A percentile compares a stretch with the other conserved stretches of the same genome.
These are phyloP conservation scores for Suhomyces tanzawaensis DNA, from an alignment of 805 yeast species.

Conservation along the genomic window DNA sequence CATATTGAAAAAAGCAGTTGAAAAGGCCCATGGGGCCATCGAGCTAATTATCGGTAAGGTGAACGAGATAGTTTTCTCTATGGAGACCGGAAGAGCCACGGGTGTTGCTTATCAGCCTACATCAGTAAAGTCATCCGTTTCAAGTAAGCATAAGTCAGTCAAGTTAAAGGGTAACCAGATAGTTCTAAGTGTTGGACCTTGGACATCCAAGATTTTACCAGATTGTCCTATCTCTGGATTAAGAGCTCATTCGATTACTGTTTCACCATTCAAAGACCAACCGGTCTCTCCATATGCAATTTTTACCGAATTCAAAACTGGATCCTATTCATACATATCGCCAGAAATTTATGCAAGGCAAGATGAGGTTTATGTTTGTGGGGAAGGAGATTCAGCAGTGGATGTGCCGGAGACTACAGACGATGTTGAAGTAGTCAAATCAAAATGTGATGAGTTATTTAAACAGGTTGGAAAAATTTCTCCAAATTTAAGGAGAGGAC, in stretches of 20 bases:
- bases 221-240: slow-evolving; percentile 93
- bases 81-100: slow-evolving; percentile 61
- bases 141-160: slow-evolving; percentile 30
- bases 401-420: slow-evolving; percentile 93
- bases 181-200: slow-evolving; percentile 90
- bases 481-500: slow-evolving; percentile 67
- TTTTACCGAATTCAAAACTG: slow-evolving; percentile 84
- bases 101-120: slow-evolving; percentile 68
- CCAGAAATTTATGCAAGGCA: slow-evolving; percentile 95
- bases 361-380: slow-evolving; percentile 95
- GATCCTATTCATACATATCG: slow-evolving; percentile 65
- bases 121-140: slow-evolving; percentile 21
- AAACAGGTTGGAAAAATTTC: slow-evolving; percentile 76
- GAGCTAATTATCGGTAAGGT: slow-evolving; percentile 85
- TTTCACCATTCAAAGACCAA: slow-evolving; percentile 70
- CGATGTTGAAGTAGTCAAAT: slow-evolving; percentile 83
- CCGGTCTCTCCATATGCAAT: slow-evolving; percentile 89
- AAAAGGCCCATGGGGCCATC: slow-evolving; percentile 65
- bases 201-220: slow-evolving; percentile 90
- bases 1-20: slow-evolving; percentile 74
- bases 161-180: slow-evolving; percentile 69
- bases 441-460: slow-evolving; percentile 85
- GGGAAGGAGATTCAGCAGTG: slow-evolving; percentile 91
- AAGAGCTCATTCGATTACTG: slow-evolving; percentile 92
- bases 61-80: slow-evolving; percentile 58